These are phyloP conservation scores for Boletus eberwhitei DNA, from an alignment of 768 basidiomycete species.

Conservation along the genomic window DNA sequence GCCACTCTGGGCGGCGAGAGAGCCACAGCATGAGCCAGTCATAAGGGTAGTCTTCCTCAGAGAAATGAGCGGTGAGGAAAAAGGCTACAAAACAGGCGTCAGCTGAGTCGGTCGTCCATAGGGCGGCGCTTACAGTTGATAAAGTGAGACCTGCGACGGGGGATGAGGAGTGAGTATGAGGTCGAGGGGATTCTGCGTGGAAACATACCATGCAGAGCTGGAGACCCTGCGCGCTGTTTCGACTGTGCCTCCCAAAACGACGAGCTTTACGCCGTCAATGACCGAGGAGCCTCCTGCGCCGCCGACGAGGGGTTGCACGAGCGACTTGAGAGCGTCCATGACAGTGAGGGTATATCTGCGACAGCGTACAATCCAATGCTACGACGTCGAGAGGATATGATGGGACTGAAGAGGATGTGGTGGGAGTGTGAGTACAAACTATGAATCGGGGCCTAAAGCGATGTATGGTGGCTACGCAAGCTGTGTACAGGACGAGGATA, in stretches of 20 bases:
- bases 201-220: slow-evolving; percentile 71
- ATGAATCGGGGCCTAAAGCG: slow-evolving; percentile 7
- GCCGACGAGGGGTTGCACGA: slow-evolving; percentile 77
- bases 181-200: not conserved
- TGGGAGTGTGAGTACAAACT: slow-evolving; percentile 22
- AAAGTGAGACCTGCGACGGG: slow-evolving; percentile 64
- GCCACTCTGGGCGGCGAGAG: slow-evolving; percentile 82
- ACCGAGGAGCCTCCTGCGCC: slow-evolving; percentile 72
- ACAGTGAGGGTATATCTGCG: slow-evolving; percentile 16
- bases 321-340: slow-evolving; percentile 81
- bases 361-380: slow-evolving; percentile 39
- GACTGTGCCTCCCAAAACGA: slow-evolving; percentile 83
- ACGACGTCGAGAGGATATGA: slow-evolving; percentile 21
- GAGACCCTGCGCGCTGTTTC: slow-evolving; percentile 81
- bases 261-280: slow-evolving; percentile 87
- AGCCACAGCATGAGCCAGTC: slow-evolving; percentile 93
- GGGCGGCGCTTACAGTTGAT: slow-evolving; percentile 67
- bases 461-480: slow-evolving; percentile 16
- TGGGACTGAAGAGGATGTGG: slow-evolving; percentile 19
- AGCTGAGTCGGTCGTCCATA: slow-evolving; percentile 4
- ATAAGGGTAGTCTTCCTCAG: slow-evolving; percentile 86
- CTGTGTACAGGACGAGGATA: slow-evolving; percentile 17
- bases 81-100: slow-evolving; percentile 45
- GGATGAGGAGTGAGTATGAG: slow-evolving; percentile 10
- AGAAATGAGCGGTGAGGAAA: slow-evolving; percentile 89